These are phyloP conservation scores for Candida sanyaensis DNA, from an alignment of 1,139 yeast genomes.

Conservation along the genomic window DNA sequence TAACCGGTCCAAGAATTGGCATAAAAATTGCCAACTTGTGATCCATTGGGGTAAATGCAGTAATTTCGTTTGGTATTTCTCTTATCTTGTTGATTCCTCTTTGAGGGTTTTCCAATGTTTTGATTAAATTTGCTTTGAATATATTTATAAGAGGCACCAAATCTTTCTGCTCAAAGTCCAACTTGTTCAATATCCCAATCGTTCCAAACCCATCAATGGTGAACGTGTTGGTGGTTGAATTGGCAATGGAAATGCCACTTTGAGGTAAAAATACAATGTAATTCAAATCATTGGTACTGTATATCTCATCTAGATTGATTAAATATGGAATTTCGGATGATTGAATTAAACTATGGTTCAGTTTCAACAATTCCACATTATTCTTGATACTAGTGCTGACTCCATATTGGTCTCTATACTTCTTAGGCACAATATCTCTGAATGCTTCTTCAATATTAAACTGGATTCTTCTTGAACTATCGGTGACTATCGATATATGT, in stretches of 20 bases:
- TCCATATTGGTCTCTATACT: constrained; percentile 1
- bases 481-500: constrained; percentile 3
- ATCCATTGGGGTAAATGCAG: constrained; percentile 89
- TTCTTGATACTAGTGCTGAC: background rate
- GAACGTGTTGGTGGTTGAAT: constrained; percentile 64
- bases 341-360: constrained; percentile 1
- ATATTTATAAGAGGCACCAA: constrained; percentile 62
- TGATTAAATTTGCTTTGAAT: constrained; percentile 74
- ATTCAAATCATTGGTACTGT: constrained; percentile 4
- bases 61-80: constrained; percentile 54
- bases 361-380: constrained; percentile 4
- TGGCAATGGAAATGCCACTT: constrained; percentile 45
- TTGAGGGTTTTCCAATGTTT: constrained; percentile 66
- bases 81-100: constrained; percentile 40
- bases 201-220: constrained; percentile 94
- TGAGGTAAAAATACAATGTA: constrained; percentile 41
- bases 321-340: constrained; percentile 3
- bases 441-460: background rate
- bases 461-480: background rate
- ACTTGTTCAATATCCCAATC: constrained; percentile 51
- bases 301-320: constrained; percentile 4
- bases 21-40: constrained; percentile 91
- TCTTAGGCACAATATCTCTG: background rate
- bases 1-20: constrained; percentile 85
- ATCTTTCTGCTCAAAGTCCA: constrained; percentile 35